A percentile compares a stretch with the other conserved stretches of the same genome.
These are phyloP conservation scores for Thalassiosira livingstoniorum DNA, from an alignment of 352 stramenopile genomes.

Conservation along the genomic window DNA sequence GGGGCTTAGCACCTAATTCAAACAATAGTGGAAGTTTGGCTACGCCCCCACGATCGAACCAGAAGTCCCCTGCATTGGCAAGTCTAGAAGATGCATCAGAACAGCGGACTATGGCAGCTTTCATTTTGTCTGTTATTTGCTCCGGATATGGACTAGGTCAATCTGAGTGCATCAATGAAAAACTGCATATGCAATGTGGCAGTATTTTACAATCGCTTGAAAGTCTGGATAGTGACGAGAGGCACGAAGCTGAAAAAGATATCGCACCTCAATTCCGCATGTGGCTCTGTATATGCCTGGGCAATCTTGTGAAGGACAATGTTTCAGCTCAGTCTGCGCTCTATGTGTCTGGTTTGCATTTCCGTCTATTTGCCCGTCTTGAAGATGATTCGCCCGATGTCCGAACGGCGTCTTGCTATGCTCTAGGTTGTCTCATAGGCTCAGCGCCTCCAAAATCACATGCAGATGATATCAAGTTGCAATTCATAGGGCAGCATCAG, in stretches of 20 bases:
- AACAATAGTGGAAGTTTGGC: neutral
- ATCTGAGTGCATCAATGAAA: conserved; percentile 89
- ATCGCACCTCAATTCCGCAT: conserved; percentile 69
- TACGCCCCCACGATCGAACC: neutral
- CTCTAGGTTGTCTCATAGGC: conserved; percentile 92
- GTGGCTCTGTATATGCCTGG: conserved; percentile 92
- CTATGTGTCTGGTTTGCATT: conserved; percentile 90
- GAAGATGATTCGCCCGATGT: conserved; percentile 91
- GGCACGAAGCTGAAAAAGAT: conserved; percentile 78
- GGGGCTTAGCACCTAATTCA: conserved; percentile 34
- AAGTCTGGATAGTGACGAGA: conserved; percentile 50
- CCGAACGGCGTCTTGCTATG: conserved; percentile 92
- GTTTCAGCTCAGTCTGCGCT: conserved; percentile 88
- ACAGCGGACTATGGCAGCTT: conserved; percentile 95
- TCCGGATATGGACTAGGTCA: conserved; percentile 92
- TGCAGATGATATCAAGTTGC: conserved; percentile 15
- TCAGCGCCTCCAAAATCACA: conserved; percentile 35
- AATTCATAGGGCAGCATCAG: conserved; percentile 42
- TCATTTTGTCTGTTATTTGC: conserved; percentile 95
- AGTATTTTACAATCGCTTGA: conserved; percentile 68
- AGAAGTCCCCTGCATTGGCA: neutral
- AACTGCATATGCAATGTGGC: conserved; percentile 89
- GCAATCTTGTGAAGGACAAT: conserved; percentile 94
- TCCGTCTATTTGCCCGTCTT: conserved; percentile 88
- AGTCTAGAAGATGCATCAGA: conserved; percentile 85